Conservation (phyloP, 768 basidiomycete species). For the Suillus plorans region DNA sequence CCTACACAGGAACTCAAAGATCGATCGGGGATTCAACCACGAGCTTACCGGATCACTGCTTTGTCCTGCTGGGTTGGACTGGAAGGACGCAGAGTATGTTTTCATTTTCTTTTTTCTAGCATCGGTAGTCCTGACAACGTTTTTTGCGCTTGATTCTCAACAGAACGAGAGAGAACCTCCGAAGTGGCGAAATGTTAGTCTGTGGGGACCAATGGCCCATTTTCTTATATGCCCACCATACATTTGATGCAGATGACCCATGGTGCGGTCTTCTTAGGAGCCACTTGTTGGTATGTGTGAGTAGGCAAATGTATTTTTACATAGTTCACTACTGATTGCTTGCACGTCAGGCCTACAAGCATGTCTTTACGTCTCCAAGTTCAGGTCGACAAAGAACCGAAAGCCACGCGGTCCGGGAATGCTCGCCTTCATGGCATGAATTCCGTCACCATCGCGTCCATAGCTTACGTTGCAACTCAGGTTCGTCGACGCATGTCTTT, state of each 20-base stretch:
- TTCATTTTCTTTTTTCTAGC: not conserved
- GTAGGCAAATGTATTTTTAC: not conserved
- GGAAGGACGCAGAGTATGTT: constrained; percentile 18
- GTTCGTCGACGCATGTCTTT: not conserved
- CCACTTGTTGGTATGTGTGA: constrained; percentile 20
- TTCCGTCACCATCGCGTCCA: constrained; percentile 12
- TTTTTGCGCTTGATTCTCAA: too few species aligned
- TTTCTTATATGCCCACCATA: constrained; percentile 18
- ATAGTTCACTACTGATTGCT: not conserved
- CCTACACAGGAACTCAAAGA: constrained; percentile 15
- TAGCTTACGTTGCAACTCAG: constrained; percentile 22
- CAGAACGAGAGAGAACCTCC: constrained; percentile 9
- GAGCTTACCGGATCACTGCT: constrained; percentile 18
- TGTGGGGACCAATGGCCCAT: constrained; percentile 21
- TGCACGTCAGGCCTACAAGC: constrained; percentile 25
- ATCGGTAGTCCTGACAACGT: not conserved
- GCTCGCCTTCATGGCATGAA: constrained; percentile 14
- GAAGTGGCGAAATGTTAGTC: constrained; percentile 13
- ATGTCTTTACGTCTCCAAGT: constrained; percentile 30
- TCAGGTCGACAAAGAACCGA: constrained; percentile 24
- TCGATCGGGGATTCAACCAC: constrained; percentile 17
- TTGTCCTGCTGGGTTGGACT: constrained; percentile 19
- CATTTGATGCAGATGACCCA: constrained; percentile 9
- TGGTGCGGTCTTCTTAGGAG: constrained; percentile 20
- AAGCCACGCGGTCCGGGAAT: constrained; percentile 15